These are phyloP conservation scores for Sicyos edulis DNA, from an alignment of 306 rosid genomes.

Conservation along the genomic window DNA sequence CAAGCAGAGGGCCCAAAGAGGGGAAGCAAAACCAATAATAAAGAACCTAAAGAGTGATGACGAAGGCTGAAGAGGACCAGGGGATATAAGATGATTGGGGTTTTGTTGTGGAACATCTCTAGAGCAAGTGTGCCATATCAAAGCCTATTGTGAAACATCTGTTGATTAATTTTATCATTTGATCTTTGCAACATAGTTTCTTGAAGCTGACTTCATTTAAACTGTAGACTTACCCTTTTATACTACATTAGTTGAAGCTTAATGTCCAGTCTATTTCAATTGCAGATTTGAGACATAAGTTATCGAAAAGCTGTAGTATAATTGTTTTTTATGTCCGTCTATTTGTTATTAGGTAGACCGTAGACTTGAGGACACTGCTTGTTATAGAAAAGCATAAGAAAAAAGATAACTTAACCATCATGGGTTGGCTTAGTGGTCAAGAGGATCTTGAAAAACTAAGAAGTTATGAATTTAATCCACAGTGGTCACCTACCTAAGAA, in stretches of 20 bases:
- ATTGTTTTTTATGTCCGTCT: background rate
- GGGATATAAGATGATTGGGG: no score
- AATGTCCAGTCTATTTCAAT: background rate
- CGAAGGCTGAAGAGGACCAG: no score
- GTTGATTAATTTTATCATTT: background rate
- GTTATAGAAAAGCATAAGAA: background rate
- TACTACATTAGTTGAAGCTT: background rate
- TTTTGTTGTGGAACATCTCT: no score
- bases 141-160: background rate
- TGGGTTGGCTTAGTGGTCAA: no score
- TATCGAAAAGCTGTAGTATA: background rate
- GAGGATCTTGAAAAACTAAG: no score
- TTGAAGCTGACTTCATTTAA: background rate
- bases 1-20: no score
- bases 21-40: no score
- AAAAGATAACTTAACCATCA: no score
- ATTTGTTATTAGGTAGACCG: constrained; percentile 11
- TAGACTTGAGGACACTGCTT: background rate
- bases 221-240: background rate
- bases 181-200: constrained; percentile 1
- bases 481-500: no score
- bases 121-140: no score
- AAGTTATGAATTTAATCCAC: no score
- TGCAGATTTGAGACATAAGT: background rate
- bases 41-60: no score